A percentile compares a stretch with the other conserved stretches of the same genome.
phyloP scores from a whole-genome alignment of 1,139 yeast species.

The Citeromyces siamensis region DNA sequence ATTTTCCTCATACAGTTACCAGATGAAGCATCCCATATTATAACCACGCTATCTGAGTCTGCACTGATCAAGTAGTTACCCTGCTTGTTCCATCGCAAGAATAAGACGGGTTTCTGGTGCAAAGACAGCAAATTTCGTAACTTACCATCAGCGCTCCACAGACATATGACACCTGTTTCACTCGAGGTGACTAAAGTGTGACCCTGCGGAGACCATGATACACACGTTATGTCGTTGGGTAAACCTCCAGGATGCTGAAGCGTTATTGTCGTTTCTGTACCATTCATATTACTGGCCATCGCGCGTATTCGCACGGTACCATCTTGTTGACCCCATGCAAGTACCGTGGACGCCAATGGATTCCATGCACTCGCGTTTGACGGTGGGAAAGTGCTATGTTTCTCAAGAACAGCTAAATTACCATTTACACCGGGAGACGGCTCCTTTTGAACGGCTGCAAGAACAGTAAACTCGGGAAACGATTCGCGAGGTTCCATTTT shows the following conservation, averaged over 20 bases:
- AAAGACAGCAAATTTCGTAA: constrained; percentile 45
- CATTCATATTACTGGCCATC: constrained; percentile 5
- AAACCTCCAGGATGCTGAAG: background rate
- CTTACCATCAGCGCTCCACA: constrained; percentile 59
- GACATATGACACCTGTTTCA: constrained; percentile 50
- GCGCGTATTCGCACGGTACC: constrained; percentile 22
- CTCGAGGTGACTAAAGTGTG: constrained; percentile 42
- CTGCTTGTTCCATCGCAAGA: constrained; percentile 35
- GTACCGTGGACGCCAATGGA: constrained; percentile 19
- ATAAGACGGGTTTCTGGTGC: constrained; percentile 40
- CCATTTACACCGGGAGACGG: background rate
- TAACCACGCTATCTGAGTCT: constrained; percentile 27
- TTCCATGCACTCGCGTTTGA: constrained; percentile 26
- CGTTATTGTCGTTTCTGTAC: background rate
- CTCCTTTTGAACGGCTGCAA: background rate
- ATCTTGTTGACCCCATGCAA: constrained; percentile 28
- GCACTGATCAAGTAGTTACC: constrained; percentile 26
- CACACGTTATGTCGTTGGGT: constrained; percentile 10
- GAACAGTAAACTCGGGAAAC: background rate
- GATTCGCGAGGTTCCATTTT: background rate
- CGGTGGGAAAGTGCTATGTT: constrained; percentile 18
- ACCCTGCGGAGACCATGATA: constrained; percentile 60
- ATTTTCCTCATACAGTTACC: constrained; percentile 35
- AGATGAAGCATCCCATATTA: constrained; percentile 40
- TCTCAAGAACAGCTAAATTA: constrained; percentile 9